phyloP scores from a whole-genome alignment of 2,329 filamentous ascomycete genomes.

The Neodidymelliopsis sp. region DNA sequence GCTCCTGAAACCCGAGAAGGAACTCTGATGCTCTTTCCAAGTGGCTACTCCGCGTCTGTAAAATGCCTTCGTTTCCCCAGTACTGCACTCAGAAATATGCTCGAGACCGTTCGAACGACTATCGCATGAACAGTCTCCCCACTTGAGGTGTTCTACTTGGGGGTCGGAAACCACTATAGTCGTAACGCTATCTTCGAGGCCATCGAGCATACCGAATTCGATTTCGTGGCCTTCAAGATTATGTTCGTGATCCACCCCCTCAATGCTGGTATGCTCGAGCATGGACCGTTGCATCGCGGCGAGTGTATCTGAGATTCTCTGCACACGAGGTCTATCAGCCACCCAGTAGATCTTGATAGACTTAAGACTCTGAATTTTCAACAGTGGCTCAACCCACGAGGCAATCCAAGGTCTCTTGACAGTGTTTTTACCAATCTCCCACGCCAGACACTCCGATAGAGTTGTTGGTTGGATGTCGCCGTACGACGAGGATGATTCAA shows the following conservation, averaged over 20 bases:
- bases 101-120: background rate
- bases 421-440: slow-evolving; percentile 19
- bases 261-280: slow-evolving; percentile 5
- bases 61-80: background rate
- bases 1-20: slow-evolving; percentile 6
- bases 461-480: slow-evolving; percentile 14
- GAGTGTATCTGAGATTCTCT: slow-evolving; percentile 23
- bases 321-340: slow-evolving; percentile 22
- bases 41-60: slow-evolving; percentile 8
- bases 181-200: background rate
- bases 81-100: background rate
- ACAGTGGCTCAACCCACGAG: slow-evolving; percentile 29
- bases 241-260: background rate
- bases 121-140: slow-evolving; percentile 10
- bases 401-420: slow-evolving; percentile 15
- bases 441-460: slow-evolving; percentile 18
- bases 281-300: slow-evolving; percentile 22
- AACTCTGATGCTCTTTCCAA: slow-evolving; percentile 12
- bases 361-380: slow-evolving; percentile 24
- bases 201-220: slow-evolving; percentile 7
- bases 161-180: slow-evolving; percentile 2
- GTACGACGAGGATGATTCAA: slow-evolving; percentile 23
- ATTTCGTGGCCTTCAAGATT: background rate
- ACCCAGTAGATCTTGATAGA: slow-evolving; percentile 26
- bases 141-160: background rate